These are phyloP conservation scores for Madurella mycetomatis DNA, from an alignment of 2,329 filamentous ascomycete genomes.

Conservation along the genomic window DNA sequence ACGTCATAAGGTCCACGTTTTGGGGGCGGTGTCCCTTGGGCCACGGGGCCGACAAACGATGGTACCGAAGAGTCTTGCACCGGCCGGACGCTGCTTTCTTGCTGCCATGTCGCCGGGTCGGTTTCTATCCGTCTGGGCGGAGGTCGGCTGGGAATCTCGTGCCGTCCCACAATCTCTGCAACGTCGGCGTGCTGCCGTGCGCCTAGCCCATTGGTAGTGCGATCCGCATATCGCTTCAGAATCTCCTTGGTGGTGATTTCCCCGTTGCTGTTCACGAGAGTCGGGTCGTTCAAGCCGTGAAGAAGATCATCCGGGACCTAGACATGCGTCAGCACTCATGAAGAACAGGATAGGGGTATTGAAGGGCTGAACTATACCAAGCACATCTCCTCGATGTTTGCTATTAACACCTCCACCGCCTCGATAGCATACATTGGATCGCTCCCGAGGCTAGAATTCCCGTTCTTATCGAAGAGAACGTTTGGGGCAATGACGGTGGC, in stretches of 20 bases:
- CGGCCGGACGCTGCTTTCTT: conserved; percentile 78
- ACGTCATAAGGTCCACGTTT: conserved; percentile 44
- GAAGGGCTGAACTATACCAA: conserved; percentile 62
- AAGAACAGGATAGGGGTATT: background rate
- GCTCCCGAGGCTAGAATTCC: conserved; percentile 65
- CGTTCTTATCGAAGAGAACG: conserved; percentile 70
- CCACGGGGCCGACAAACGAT: conserved; percentile 19
- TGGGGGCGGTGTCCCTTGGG: conserved; percentile 46
- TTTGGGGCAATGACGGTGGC: conserved; percentile 97
- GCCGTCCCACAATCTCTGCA: conserved; percentile 52
- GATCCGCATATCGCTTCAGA: conserved; percentile 84
- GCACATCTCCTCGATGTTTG: conserved; percentile 93
- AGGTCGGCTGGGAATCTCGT: conserved; percentile 53
- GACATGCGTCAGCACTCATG: conserved; percentile 24
- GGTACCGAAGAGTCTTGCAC: conserved; percentile 57
- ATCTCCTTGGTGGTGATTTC: conserved; percentile 98
- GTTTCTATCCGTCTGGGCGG: conserved; percentile 69
- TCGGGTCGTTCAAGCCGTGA: conserved; percentile 76
- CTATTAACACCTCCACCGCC: conserved; percentile 85
- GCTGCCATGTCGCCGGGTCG: conserved; percentile 79
- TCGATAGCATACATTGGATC: conserved; percentile 93
- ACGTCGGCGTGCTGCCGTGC: conserved; percentile 57
- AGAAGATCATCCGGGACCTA: conserved; percentile 92
- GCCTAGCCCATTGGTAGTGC: conserved; percentile 41
- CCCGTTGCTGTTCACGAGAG: conserved; percentile 72